These are phyloP conservation scores for Neophaeococcomyces aloes DNA, from an alignment of 2,329 filamentous ascomycete species.

Conservation along the genomic window DNA sequence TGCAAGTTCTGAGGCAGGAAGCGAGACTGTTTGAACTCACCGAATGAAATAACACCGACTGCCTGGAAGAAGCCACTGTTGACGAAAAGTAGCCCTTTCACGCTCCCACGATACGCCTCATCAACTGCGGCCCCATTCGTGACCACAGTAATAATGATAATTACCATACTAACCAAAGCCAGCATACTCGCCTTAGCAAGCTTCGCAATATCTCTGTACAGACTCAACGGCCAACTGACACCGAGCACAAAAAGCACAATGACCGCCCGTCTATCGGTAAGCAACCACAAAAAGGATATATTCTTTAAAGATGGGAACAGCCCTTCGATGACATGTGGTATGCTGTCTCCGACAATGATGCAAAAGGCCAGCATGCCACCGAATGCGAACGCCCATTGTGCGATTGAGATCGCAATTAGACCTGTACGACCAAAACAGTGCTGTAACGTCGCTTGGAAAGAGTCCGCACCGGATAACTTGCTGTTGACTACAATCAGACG, in stretches of 20 bases:
- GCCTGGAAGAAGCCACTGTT: conserved; percentile 88
- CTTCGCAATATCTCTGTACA: conserved; percentile 97
- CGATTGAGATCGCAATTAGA: conserved; percentile 77
- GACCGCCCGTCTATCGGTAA: conserved; percentile 70
- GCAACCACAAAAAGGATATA: conserved; percentile 67
- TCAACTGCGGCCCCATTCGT: conserved; percentile 72
- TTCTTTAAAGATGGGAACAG: conserved; percentile 65
- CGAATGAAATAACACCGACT: conserved; percentile 95
- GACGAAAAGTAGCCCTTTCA: conserved; percentile 62
- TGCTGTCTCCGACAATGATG: conserved; percentile 92
- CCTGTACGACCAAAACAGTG: conserved; percentile 86
- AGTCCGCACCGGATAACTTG: conserved; percentile 86
- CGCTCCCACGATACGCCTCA: conserved; percentile 57
- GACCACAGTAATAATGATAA: conserved; percentile 81
- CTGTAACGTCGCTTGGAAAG: conserved; percentile 91
- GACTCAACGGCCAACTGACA: conserved; percentile 78
- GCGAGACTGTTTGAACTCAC: conserved; percentile 37
- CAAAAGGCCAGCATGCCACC: conserved; percentile 98
- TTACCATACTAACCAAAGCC: conserved; percentile 80
- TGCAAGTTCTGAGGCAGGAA: background rate
- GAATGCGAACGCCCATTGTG: conserved; percentile 98
- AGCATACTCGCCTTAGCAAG: conserved; percentile 91
- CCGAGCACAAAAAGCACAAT: conserved; percentile 82
- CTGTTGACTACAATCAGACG: conserved; percentile 94
- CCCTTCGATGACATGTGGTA: conserved; percentile 76